These are phyloP conservation scores for Rhodotorula sp. DNA, from an alignment of 1,284 basidiomycete genomes.

Conservation along the genomic window DNA sequence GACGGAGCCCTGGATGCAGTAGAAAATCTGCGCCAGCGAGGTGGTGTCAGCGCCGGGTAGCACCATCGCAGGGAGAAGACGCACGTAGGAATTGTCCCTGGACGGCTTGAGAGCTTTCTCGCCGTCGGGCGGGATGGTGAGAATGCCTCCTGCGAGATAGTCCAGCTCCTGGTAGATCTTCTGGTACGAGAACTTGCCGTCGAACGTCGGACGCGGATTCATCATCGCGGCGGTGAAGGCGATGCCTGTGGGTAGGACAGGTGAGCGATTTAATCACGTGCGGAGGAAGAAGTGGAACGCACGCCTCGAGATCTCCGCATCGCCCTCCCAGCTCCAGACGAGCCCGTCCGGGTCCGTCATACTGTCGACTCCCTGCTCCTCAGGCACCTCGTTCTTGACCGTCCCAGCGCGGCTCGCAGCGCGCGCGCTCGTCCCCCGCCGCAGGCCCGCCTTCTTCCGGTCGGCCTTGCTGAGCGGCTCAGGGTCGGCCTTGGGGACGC, in stretches of 20 bases:
- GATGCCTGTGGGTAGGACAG: slow-evolving; percentile 59
- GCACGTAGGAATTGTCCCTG: slow-evolving; percentile 92
- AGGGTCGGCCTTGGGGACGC: slow-evolving; percentile 68
- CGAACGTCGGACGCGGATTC: slow-evolving; percentile 49
- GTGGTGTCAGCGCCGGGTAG: not conserved
- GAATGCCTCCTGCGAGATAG: slow-evolving; percentile 85
- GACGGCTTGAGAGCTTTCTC: slow-evolving; percentile 84
- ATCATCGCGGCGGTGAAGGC: slow-evolving; percentile 62
- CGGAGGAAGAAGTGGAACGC: slow-evolving; percentile 47
- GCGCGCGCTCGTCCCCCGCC: slow-evolving; percentile 53
- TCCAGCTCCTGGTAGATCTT: slow-evolving; percentile 93
- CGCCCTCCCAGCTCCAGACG: slow-evolving; percentile 69
- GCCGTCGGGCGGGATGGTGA: slow-evolving; percentile 73
- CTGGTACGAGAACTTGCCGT: slow-evolving; percentile 76
- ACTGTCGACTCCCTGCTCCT: slow-evolving; percentile 79
- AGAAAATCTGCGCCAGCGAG: slow-evolving; percentile 70
- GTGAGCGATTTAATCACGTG: not conserved
- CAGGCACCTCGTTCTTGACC: slow-evolving; percentile 54
- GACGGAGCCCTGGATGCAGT: slow-evolving; percentile 82
- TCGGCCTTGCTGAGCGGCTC: slow-evolving; percentile 45
- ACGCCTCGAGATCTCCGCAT: slow-evolving; percentile 69
- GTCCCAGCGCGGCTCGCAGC: slow-evolving; percentile 17
- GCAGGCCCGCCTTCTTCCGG: slow-evolving; percentile 46
- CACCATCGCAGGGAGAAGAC: slow-evolving; percentile 49
- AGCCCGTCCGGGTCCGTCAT: slow-evolving; percentile 68